A percentile compares a stretch with the other conserved stretches of the same genome.
These are phyloP conservation scores for Metschnikowia amazonensis DNA, from an alignment of 805 yeast genomes.

Conservation along the genomic window DNA sequence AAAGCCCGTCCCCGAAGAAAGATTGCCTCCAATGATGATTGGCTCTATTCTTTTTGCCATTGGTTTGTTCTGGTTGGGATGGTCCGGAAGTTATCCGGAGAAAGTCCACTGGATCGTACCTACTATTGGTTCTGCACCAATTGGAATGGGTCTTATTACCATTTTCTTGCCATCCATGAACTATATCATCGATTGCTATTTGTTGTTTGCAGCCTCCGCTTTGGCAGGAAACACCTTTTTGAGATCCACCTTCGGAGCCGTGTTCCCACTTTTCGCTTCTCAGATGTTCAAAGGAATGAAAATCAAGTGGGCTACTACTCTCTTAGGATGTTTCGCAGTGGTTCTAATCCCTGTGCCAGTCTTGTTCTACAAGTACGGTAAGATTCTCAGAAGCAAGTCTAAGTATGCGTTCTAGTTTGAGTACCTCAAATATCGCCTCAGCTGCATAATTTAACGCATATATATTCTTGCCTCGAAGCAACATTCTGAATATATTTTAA, in stretches of 20 bases:
- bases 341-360: conserved; percentile 66
- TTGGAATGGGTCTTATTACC: conserved; percentile 50
- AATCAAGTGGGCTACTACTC: conserved; percentile 73
- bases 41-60: conserved; percentile 16
- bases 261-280: conserved; percentile 64
- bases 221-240: conserved; percentile 52
- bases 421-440: neutral
- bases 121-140: conserved; percentile 54
- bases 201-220: conserved; percentile 65
- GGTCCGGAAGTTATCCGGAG: conserved; percentile 20
- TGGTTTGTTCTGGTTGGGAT: conserved; percentile 21
- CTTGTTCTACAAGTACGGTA: conserved; percentile 48
- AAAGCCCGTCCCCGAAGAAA: conserved; percentile 21
- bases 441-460: neutral
- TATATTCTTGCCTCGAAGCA: neutral
- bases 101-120: conserved; percentile 44
- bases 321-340: conserved; percentile 59
- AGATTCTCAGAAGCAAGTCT: conserved; percentile 50
- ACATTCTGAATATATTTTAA: neutral
- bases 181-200: conserved; percentile 68
- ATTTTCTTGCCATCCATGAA: conserved; percentile 68
- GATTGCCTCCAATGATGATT: conserved; percentile 21
- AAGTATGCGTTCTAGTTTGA: conserved; percentile 32
- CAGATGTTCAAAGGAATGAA: conserved; percentile 70
- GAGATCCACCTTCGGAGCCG: conserved; percentile 64